Conservation (phyloP, 352 stramenopile genomes). For the Aphanomyces stellatus region DNA sequence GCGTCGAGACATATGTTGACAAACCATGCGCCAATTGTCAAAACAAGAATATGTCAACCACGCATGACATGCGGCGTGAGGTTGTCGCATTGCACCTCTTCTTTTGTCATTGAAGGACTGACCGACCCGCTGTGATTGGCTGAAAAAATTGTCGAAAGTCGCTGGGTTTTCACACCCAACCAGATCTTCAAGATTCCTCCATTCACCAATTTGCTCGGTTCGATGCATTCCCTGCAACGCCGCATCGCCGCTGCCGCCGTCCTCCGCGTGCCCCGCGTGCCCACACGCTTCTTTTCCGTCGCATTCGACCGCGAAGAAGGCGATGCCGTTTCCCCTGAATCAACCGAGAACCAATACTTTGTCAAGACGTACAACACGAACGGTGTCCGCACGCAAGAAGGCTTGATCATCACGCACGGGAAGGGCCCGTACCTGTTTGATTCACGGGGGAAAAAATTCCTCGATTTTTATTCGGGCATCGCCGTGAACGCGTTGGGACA, state of each 20-base stretch:
- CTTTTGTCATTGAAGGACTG: too few species aligned
- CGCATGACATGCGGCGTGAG: too few species aligned
- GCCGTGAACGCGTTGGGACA: slow-evolving; percentile 85
- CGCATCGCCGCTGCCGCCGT: neutral
- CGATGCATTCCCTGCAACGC: neutral
- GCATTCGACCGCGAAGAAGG: neutral
- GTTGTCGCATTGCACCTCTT: too few species aligned
- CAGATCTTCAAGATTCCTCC: too few species aligned
- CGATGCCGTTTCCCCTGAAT: slow-evolving; percentile 22
- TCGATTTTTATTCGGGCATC: slow-evolving; percentile 95
- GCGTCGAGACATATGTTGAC: too few species aligned
- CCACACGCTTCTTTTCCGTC: neutral
- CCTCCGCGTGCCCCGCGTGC: neutral
- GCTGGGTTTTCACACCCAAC: too few species aligned
- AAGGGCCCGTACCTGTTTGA: slow-evolving; percentile 90
- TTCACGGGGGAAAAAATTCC: slow-evolving; percentile 67
- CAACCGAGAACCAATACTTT: slow-evolving; percentile 76
- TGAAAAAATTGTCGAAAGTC: too few species aligned
- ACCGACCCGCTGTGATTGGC: too few species aligned
- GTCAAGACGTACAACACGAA: slow-evolving; percentile 73
- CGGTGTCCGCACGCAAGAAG: slow-evolving; percentile 53
- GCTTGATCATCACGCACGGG: slow-evolving; percentile 77
- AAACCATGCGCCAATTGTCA: too few species aligned
- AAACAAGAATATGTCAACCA: too few species aligned
- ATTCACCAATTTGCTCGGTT: too few species aligned